phyloP scores from a whole-genome alignment of 495 filamentous ascomycete species.

The Immersiella caudata region DNA sequence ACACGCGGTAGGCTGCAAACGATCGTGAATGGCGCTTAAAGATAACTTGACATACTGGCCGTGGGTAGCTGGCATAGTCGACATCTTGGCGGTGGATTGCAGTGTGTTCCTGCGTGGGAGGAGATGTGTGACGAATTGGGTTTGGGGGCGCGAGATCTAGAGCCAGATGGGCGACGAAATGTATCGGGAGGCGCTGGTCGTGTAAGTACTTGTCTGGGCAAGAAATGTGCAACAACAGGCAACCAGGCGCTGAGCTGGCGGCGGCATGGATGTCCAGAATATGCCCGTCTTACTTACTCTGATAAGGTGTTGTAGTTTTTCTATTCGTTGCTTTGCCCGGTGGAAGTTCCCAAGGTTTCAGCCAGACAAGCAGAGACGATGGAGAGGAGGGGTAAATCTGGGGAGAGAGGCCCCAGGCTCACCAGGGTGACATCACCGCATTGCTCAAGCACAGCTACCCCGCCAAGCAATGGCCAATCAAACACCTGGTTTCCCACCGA shows the following conservation, averaged over 20 bases:
- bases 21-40: no score
- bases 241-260: neutral
- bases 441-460: no score
- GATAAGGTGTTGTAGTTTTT: neutral
- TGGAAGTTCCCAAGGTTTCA: neutral
- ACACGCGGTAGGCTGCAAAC: no score
- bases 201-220: neutral
- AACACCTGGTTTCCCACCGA: neutral
- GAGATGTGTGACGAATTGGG: neutral
- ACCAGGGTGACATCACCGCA: no score
- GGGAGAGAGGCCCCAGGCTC: no score
- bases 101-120: neutral
- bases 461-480: neutral
- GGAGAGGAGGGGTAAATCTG: neutral
- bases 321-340: neutral
- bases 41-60: slow-evolving; percentile 38
- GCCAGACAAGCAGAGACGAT: neutral
- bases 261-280: neutral
- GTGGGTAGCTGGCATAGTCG: slow-evolving; percentile 52
- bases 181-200: neutral
- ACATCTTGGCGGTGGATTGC: slow-evolving; percentile 45
- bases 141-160: neutral
- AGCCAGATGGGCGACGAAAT: neutral
- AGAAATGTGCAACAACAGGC: neutral
- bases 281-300: neutral